Evolutionary conservation across 2,329 filamentous ascomycete species (phyloP).

Genomic region (Aspergillus quadrilineatus): DNA sequence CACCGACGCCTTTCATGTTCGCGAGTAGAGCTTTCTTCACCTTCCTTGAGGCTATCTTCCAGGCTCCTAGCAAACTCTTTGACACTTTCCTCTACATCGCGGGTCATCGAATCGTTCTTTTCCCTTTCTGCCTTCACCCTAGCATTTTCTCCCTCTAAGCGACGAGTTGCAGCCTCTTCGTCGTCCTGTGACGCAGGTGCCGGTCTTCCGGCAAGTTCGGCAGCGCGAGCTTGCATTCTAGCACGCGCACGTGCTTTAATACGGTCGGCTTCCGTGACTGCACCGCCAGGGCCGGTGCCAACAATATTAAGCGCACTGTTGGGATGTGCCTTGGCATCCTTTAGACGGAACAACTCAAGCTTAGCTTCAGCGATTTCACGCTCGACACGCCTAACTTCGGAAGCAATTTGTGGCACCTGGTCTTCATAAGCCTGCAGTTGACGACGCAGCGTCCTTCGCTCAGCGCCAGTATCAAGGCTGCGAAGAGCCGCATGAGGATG

Average conservation of each 20-base stretch:
- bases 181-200: conserved; percentile 66
- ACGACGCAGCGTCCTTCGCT: conserved; percentile 79
- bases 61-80: conserved; percentile 81
- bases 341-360: conserved; percentile 88
- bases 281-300: conserved; percentile 86
- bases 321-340: conserved; percentile 89
- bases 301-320: conserved; percentile 76
- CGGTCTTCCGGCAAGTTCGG: conserved; percentile 84
- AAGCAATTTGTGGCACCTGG: conserved; percentile 86
- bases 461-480: conserved; percentile 79
- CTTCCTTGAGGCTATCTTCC: conserved; percentile 84
- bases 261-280: conserved; percentile 88
- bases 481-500: conserved; percentile 75
- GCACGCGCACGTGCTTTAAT: conserved; percentile 93
- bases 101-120: conserved; percentile 93
- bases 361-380: conserved; percentile 88
- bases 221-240: conserved; percentile 98
- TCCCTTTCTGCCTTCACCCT: conserved; percentile 82
- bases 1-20: conserved; percentile 91
- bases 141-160: conserved; percentile 83
- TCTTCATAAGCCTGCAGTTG: conserved; percentile 88
- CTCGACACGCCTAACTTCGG: conserved; percentile 85
- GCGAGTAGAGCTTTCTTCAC: conserved; percentile 68
- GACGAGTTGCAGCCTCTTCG: conserved; percentile 74
- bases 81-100: conserved; percentile 94